Base-by-base conservation (phyloP, 306 rosid genomes). In the Trichosanthes truncata region DNA sequence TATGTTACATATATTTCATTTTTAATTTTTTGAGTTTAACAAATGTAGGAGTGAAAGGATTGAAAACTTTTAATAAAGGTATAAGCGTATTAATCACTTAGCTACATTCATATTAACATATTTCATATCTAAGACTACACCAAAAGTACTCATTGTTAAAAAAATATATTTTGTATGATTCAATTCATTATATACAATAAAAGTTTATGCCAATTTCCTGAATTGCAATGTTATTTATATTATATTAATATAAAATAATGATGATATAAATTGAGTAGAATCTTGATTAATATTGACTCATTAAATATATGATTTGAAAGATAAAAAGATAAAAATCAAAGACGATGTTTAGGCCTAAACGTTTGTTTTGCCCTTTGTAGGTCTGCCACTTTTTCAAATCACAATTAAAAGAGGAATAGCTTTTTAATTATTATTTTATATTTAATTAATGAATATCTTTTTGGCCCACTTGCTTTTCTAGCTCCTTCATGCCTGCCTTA, bases 391-490 rank as follows among this genome's bases (percentile, higher is more conserved):
- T n/a, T 66, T 20, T 67, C 4, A 10, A 36, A 67, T 38, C 51
- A 38, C 17, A 67, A 67, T 67, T 67, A 67, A 67, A 66, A 40
- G 49, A 40, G 49, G 15, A 38, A 38, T n/a, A 20, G 3, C 49
- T 20, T 67, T 67, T 67, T 67, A 38, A 67, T 67, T 67, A 38
- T 4, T 29, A 67, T 36, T n/a, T 35, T 36, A 20, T 8, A 20
- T 41, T n/a, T 43, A 41, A 71, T 71, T 71, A 5, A 71, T 71
- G 29, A n/a, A 66, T 18, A 66, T 14, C 7, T 35, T 36, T 68
- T 68, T 21, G 75, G 75, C 75, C 75, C 75, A 68, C 75, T 68
- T 68, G 51, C 75, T 68, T 40, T 68, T 40, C 43, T 68, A 68
- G 52, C 75, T 40, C 51, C n/a, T 65, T 17, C 75, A 40, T 68